phyloP scores from a whole-genome alignment of 768 basidiomycete genomes.

The Neoboletus magnificus region DNA sequence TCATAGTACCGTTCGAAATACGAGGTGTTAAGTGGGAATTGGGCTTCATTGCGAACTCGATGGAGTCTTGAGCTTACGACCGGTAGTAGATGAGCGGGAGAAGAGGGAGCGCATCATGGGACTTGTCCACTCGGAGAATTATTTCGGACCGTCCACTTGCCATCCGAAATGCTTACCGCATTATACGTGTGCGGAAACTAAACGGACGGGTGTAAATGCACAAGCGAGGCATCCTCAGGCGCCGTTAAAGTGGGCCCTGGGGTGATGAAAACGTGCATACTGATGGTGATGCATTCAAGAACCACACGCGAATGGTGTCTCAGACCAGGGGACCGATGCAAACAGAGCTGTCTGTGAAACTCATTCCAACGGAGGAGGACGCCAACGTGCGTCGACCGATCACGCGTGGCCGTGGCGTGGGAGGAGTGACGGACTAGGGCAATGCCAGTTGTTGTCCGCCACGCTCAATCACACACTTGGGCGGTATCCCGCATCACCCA shows the following conservation, averaged over 20 bases:
- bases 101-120: neutral
- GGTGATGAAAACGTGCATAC: neutral
- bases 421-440: slow-evolving; percentile 1
- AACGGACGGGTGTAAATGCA: neutral
- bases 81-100: slow-evolving; percentile 6
- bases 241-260: slow-evolving; percentile 11
- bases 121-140: neutral
- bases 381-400: neutral
- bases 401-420: slow-evolving; percentile 23
- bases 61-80: neutral
- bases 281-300: neutral
- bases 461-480: slow-evolving; percentile 12
- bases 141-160: neutral
- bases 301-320: neutral
- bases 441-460: slow-evolving; percentile 8
- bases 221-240: neutral
- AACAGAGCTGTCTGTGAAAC: slow-evolving; percentile 1
- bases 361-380: neutral
- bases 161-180: neutral
- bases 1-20: neutral
- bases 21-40: neutral
- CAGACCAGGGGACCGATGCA: neutral
- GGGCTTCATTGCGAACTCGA: neutral
- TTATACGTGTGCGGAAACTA: slow-evolving; percentile 6
- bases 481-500: slow-evolving; percentile 9